These are phyloP conservation scores for Macrocybe gigantea DNA, from an alignment of 768 basidiomycete species.

Conservation along the genomic window DNA sequence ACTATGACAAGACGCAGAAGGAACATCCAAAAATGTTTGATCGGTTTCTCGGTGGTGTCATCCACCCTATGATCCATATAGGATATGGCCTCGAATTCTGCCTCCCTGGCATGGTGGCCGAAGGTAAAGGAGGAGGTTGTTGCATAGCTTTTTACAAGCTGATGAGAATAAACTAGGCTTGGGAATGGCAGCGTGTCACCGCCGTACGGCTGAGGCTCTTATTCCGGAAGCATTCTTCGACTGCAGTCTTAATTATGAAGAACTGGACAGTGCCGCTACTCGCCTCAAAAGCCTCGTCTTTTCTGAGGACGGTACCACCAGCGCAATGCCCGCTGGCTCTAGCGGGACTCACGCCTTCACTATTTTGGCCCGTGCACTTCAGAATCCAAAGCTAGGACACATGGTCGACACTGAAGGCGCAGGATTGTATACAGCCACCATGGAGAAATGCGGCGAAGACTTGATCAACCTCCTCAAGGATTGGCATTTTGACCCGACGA, in stretches of 20 bases:
- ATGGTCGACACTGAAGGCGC: not conserved
- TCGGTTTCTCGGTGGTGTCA: constrained; percentile 43
- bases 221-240: no score
- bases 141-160: not conserved
- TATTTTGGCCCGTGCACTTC: constrained; percentile 1
- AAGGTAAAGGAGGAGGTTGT: not conserved
- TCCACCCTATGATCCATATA: constrained; percentile 58
- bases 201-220: no score
- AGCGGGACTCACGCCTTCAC: not conserved
- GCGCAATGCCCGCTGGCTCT: not conserved
- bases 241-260: no score
- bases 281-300: no score
- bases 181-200: not conserved
- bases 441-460: constrained; percentile 1
- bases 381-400: not conserved
- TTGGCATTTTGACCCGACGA: not conserved
- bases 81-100: constrained; percentile 58
- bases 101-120: constrained; percentile 32
- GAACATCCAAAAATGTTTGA: constrained; percentile 46
- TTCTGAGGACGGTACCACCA: not conserved
- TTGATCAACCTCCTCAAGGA: not conserved
- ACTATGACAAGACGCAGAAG: constrained; percentile 27
- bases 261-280: no score
- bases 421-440: not conserved
- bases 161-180: not conserved